phyloP scores from a whole-genome alignment of 2,329 filamentous ascomycete species.

The Fusarium chaquense region DNA sequence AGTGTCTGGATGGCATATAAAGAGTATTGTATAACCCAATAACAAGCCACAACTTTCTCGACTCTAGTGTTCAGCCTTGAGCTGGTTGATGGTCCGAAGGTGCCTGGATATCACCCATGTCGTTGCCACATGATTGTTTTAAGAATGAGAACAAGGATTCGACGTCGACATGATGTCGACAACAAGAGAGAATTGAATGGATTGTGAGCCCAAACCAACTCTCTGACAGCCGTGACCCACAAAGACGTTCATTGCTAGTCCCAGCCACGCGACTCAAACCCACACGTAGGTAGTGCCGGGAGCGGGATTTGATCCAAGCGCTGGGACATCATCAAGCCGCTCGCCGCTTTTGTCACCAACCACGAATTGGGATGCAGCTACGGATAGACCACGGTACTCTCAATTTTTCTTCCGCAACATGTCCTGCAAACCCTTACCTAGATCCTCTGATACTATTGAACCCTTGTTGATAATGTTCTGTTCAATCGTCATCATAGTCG shows the following conservation, averaged over 20 bases:
- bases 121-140: conserved; percentile 26
- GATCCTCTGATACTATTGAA: conserved; percentile 11
- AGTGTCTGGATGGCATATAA: not conserved
- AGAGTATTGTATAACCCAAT: not conserved
- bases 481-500: conserved; percentile 42
- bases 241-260: conserved; percentile 39
- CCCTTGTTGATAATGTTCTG: conserved; percentile 39
- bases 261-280: conserved; percentile 46
- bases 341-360: conserved; percentile 38
- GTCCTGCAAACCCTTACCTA: conserved; percentile 24
- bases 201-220: conserved; percentile 36
- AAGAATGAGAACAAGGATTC: not conserved
- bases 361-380: conserved; percentile 41
- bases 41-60: not conserved
- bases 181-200: conserved; percentile 28
- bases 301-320: conserved; percentile 45
- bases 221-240: conserved; percentile 34
- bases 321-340: conserved; percentile 32
- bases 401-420: conserved; percentile 29
- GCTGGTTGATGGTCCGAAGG: not conserved
- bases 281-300: conserved; percentile 37
- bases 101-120: not conserved
- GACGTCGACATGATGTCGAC: conserved; percentile 20
- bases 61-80: not conserved
- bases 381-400: conserved; percentile 3